Conservation (phyloP, 1,139 yeast species). For the Nakaseomyces nivariensis region DNA sequence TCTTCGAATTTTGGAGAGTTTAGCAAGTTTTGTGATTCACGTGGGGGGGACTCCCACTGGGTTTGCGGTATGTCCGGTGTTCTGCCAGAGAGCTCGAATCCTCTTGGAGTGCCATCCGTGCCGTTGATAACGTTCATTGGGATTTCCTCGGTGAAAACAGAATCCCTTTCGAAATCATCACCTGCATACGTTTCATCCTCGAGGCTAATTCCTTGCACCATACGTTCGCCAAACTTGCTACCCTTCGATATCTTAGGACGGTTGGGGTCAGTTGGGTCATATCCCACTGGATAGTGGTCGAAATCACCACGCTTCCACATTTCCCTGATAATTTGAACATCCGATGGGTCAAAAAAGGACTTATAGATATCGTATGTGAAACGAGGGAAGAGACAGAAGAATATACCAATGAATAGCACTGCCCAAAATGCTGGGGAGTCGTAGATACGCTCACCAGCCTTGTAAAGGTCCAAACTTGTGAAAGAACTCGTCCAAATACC, state of each 20-base stretch:
- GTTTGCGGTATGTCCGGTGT: constrained; percentile 3
- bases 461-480: constrained; percentile 60
- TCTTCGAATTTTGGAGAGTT: constrained; percentile 14
- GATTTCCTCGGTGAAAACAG: constrained; percentile 25
- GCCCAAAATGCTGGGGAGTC: constrained; percentile 78
- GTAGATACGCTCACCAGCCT: constrained; percentile 64
- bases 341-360: constrained; percentile 60
- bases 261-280: constrained; percentile 56
- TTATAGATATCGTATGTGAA: constrained; percentile 54
- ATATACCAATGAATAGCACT: constrained; percentile 58
- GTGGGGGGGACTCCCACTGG: constrained; percentile 4
- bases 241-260: constrained; percentile 28
- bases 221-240: constrained; percentile 12
- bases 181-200: constrained; percentile 12
- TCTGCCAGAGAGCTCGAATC: constrained; percentile 7
- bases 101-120: constrained; percentile 18
- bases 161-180: constrained; percentile 10
- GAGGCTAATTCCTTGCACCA: constrained; percentile 12
- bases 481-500: constrained; percentile 72
- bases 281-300: constrained; percentile 44
- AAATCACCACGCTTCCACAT: constrained; percentile 52
- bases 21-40: constrained; percentile 16
- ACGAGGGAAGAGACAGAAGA: constrained; percentile 70
- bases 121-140: constrained; percentile 26
- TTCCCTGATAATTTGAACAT: constrained; percentile 81